Evolutionary conservation across 768 basidiomycete species (phyloP), one percentile per base, ranked within the genome.

Genomic region (Podaxis sp.): DNA sequence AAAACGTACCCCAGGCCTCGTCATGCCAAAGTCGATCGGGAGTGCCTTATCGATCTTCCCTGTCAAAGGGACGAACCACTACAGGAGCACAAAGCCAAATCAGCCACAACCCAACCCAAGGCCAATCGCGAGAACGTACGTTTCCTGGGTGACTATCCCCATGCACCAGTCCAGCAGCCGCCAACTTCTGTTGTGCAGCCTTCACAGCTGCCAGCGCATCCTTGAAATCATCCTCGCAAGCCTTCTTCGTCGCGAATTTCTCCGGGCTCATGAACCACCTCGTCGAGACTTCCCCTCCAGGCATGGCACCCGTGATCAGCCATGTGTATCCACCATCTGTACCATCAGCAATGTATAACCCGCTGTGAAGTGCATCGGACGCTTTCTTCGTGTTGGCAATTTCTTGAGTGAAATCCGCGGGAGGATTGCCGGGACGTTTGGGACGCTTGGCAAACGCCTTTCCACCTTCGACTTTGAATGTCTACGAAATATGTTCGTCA

Each of bases 191-290:
- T 4, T 41, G 40, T 46, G 52, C 46, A 5, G 43, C 19, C 46
- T 57, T 57, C 5, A 57, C 27, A 15, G 41, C 47, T 19, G 13
- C 24, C 9, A 13, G 12, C 8, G 58, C 58, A 59, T 38, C 58
- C 33, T 13, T 19, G 25, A 59, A 29, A n/a, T 59, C 58, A 17
- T 50, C 38, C 15, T 59, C 36, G 11, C 58, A 59, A 1, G 49
- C 58, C 37, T 50, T 50, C 50, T 29, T 51, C 15, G 37, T 59
- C 49, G 58, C 58, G 19, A 59, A 59, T n/a, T 51, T 50, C 4
- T 33, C 15, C 12, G 3, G 29, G 17, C 25, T 9, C 17, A 1
- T n/a, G 37, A 40, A 24, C 58, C 50, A 59, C 22, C 58, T 22
- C 4, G 3, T 15, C 5, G 46, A 51, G 5, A 59, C 11, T 12